Conservation (phyloP, 2,329 filamentous ascomycete genomes). For the Leptographium lundbergii region DNA sequence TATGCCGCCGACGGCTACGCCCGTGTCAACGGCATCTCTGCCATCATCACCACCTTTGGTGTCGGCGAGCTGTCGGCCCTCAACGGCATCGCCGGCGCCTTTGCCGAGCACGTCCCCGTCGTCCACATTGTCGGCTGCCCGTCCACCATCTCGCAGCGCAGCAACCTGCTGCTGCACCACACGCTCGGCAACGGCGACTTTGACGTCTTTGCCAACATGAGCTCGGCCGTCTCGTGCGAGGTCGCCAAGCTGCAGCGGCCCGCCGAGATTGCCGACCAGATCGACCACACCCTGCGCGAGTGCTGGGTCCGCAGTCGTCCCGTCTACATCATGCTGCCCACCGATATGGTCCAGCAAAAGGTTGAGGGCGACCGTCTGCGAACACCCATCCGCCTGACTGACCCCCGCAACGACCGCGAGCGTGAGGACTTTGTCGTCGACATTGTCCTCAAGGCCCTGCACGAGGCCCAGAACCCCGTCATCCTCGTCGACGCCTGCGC, state of each 20-base stretch:
- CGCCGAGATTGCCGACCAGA: slow-evolving; percentile 56
- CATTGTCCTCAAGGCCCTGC: slow-evolving; percentile 59
- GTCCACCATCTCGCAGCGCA: slow-evolving; percentile 13
- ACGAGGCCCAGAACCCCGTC: slow-evolving; percentile 55
- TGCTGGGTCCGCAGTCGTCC: slow-evolving; percentile 65
- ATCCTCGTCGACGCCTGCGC: slow-evolving; percentile 77
- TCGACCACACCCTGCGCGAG: slow-evolving; percentile 64
- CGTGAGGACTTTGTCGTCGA: slow-evolving; percentile 75
- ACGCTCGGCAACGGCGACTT: slow-evolving; percentile 45
- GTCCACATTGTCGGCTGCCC: slow-evolving; percentile 34
- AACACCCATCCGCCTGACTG: slow-evolving; percentile 54
- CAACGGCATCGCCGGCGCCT: slow-evolving; percentile 44
- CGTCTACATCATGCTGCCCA: slow-evolving; percentile 74
- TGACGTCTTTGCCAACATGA: slow-evolving; percentile 67
- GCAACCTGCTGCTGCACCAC: slow-evolving; percentile 27
- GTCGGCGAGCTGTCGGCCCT: slow-evolving; percentile 42
- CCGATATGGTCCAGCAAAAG: slow-evolving; percentile 66
- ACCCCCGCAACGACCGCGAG: slow-evolving; percentile 52
- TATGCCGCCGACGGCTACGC: slow-evolving; percentile 51
- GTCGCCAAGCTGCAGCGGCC: slow-evolving; percentile 60
- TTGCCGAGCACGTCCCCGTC: slow-evolving; percentile 41
- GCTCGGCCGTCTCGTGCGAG: slow-evolving; percentile 54
- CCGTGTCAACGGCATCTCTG: slow-evolving; percentile 41
- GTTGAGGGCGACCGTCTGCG: slow-evolving; percentile 61
- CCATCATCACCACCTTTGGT: slow-evolving; percentile 46